Conservation (phyloP, 2,329 filamentous ascomycete species). For the Zarea fungicola region DNA sequence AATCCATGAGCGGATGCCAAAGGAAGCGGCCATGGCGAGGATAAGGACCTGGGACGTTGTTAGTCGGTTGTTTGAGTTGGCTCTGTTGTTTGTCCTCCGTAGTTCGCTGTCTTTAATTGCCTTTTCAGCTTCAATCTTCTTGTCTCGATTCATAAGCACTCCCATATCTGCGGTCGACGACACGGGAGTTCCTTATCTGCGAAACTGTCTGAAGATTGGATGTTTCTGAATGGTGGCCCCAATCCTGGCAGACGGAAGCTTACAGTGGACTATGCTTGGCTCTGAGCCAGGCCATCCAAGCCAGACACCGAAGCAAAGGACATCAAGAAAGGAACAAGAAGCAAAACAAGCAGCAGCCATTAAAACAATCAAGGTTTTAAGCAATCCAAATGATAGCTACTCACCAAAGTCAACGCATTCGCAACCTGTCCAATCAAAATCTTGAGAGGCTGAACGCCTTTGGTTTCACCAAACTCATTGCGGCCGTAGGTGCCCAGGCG, state of each 20-base stretch:
- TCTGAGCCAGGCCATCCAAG: not conserved
- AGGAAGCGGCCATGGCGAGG: conserved; percentile 52
- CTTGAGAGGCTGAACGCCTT: conserved; percentile 55
- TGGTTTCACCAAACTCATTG: conserved; percentile 58
- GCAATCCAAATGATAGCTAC: conserved; percentile 8
- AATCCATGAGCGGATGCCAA: conserved; percentile 54
- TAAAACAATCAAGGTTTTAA: not conserved
- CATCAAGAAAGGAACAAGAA: not conserved
- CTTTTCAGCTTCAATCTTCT: not conserved
- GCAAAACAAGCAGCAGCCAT: not conserved
- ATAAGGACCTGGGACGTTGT: conserved; percentile 40
- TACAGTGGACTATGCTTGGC: too few relatives aligned
- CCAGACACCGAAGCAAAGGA: not conserved
- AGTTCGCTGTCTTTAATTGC: not conserved
- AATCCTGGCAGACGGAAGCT: too few relatives aligned
- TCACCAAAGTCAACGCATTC: conserved; percentile 64
- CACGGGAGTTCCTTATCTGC: too few relatives aligned
- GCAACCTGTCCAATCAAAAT: conserved; percentile 62
- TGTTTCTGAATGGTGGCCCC: too few relatives aligned
- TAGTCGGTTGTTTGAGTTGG: not conserved
- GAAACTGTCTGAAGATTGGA: too few relatives aligned
- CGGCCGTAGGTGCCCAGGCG: conserved; percentile 53
- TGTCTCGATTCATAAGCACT: too few relatives aligned
- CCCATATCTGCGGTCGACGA: too few relatives aligned
- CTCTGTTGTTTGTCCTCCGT: not conserved